These are phyloP conservation scores for Xylariaceae sp. DNA, from an alignment of 2,329 filamentous ascomycete species.

Conservation along the genomic window DNA sequence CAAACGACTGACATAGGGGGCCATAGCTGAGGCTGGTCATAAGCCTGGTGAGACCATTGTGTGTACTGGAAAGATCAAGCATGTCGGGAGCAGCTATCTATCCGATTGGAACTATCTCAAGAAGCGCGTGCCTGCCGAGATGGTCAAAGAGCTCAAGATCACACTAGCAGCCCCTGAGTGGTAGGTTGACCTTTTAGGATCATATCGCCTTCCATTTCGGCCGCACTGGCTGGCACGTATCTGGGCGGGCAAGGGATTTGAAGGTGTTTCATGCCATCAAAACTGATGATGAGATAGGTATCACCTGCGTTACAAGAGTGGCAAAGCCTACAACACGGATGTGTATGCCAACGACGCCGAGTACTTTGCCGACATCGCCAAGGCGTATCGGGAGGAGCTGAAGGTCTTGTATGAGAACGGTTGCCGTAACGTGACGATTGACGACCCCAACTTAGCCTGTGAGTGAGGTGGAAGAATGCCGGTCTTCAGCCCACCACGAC, in stretches of 20 bases:
- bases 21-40: constrained; percentile 39
- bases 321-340: constrained; percentile 50
- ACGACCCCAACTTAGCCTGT: constrained; percentile 65
- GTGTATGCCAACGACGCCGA: constrained; percentile 55
- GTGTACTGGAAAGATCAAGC: constrained; percentile 43
- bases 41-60: constrained; percentile 43
- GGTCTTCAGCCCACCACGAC: background rate
- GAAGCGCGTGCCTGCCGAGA: constrained; percentile 49
- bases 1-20: too few species aligned
- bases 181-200: constrained; percentile 13
- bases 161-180: constrained; percentile 50
- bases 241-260: too few species aligned
- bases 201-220: too few species aligned
- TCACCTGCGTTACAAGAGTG: constrained; percentile 55
- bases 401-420: constrained; percentile 59
- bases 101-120: constrained; percentile 39
- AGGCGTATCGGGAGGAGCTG: constrained; percentile 54
- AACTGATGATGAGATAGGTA: constrained; percentile 25
- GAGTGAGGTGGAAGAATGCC: constrained; percentile 28
- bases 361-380: constrained; percentile 62
- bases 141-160: constrained; percentile 54
- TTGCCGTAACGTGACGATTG: constrained; percentile 61
- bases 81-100: constrained; percentile 39
- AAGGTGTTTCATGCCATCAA: background rate
- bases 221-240: too few species aligned